Percentiles rank a stretch among this genome's conserved stretches.
phyloP scores from a whole-genome alignment of 1,139 yeast species.

The Nakaseomyces uthaithaninus region DNA sequence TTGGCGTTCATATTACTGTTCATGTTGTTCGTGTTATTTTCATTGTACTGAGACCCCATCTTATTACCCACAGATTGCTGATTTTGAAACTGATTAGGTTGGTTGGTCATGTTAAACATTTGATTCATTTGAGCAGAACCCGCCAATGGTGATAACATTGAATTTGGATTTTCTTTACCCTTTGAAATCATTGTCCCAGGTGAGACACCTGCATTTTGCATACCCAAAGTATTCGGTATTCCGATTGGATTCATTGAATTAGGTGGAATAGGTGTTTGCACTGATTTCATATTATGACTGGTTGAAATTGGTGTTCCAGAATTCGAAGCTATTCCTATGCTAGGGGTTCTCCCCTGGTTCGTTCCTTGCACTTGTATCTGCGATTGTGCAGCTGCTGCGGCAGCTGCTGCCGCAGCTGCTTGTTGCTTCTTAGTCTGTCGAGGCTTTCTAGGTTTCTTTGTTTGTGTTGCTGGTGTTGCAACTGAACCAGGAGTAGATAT shows the following conservation, averaged over 20 bases:
- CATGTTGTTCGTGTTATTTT: neutral
- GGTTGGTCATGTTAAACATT: neutral
- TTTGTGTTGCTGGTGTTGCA: constrained; percentile 8
- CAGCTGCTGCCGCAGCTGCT: constrained; percentile 18
- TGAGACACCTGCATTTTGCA: neutral
- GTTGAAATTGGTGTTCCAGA: neutral
- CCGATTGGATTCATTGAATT: neutral
- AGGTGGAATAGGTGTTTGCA: constrained; percentile 1
- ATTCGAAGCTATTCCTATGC: neutral
- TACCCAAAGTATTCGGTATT: neutral
- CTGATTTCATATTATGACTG: neutral
- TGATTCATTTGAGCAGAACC: constrained; percentile 1
- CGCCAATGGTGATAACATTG: constrained; percentile 1
- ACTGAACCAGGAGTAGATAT: constrained; percentile 1
- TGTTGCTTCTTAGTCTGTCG: constrained; percentile 23
- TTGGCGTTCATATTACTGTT: neutral
- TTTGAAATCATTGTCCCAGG: neutral
- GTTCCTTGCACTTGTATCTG: constrained; percentile 9
- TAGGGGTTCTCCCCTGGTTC: constrained; percentile 2
- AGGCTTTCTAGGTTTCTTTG: constrained; percentile 27
- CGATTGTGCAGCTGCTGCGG: constrained; percentile 11
- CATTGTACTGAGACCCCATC: neutral
- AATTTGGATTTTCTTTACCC: neutral
- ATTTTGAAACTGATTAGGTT: neutral
- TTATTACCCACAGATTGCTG: neutral